Conservation (phyloP, 805 yeast genomes). For the Scheffersomyces amazonensis region DNA sequence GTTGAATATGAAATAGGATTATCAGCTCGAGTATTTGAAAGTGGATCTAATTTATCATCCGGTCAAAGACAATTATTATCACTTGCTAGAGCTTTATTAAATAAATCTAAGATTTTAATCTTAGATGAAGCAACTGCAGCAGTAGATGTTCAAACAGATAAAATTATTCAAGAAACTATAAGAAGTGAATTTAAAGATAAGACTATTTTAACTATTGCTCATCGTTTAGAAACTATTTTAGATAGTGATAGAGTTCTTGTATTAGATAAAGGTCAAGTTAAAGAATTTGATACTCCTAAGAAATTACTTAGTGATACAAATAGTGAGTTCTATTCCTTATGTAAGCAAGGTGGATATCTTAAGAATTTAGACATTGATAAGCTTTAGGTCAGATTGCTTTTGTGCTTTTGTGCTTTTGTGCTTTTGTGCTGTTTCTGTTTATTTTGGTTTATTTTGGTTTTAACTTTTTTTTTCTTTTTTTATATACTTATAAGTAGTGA, state of each 20-base stretch:
- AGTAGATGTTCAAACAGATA: constrained; percentile 37
- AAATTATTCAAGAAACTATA: constrained; percentile 33
- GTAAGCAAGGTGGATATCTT: constrained; percentile 35
- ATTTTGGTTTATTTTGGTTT: too few relatives aligned
- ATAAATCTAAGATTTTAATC: constrained; percentile 69
- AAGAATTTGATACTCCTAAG: constrained; percentile 33
- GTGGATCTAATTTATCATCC: constrained; percentile 35
- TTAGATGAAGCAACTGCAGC: constrained; percentile 77
- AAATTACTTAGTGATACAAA: constrained; percentile 21
- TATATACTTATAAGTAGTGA: too few relatives aligned
- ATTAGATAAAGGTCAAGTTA: constrained; percentile 33
- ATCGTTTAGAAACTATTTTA: constrained; percentile 37
- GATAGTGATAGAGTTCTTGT: constrained; percentile 39
- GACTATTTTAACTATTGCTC: constrained; percentile 40
- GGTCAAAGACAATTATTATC: constrained; percentile 39
- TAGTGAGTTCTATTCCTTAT: constrained; percentile 33
- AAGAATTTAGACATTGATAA: background rate
- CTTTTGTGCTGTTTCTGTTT: too few relatives aligned
- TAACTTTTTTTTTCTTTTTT: too few relatives aligned
- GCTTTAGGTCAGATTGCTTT: background rate
- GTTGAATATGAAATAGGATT: constrained; percentile 15
- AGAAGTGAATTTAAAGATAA: constrained; percentile 33
- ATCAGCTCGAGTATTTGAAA: constrained; percentile 28
- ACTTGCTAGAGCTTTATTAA: constrained; percentile 36
- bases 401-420: background rate